These are phyloP conservation scores for Umbelopsis ramanniana DNA, from an alignment of 192 early-diverging fungal species.

Conservation along the genomic window DNA sequence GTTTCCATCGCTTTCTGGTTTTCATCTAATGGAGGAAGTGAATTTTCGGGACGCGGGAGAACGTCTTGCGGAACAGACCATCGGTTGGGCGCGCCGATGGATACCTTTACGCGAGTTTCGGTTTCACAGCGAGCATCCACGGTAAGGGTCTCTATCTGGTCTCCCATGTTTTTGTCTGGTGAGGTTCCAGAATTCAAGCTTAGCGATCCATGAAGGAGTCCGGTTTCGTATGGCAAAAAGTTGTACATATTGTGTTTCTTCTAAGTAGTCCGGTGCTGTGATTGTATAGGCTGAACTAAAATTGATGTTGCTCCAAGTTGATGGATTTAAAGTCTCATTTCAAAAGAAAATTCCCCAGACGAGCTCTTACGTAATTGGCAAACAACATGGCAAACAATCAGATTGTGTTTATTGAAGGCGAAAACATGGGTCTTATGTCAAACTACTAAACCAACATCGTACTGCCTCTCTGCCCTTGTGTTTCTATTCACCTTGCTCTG, in stretches of 20 bases:
- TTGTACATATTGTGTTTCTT: not conserved
- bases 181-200: not conserved
- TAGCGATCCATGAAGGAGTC: not conserved
- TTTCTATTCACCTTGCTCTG: no score
- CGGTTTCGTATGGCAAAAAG: not conserved
- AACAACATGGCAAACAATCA: not conserved
- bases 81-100: not conserved
- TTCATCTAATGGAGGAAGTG: not conserved
- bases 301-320: no score
- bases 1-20: no score
- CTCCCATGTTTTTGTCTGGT: not conserved
- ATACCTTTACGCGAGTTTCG: not conserved
- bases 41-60: not conserved
- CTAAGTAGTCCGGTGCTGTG: no score
- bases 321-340: no score
- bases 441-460: no score
- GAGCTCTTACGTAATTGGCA: not conserved
- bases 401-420: not conserved
- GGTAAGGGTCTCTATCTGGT: not conserved
- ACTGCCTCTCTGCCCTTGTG: no score
- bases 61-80: conserved; percentile 3
- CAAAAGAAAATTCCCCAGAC: no score
- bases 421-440: no score
- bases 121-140: not conserved
- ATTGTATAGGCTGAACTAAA: no score